A percentile compares a stretch with the other conserved stretches of the same genome.
Conservation (phyloP, 164 flowering plant genomes). For the Stephania cephalantha region DNA sequence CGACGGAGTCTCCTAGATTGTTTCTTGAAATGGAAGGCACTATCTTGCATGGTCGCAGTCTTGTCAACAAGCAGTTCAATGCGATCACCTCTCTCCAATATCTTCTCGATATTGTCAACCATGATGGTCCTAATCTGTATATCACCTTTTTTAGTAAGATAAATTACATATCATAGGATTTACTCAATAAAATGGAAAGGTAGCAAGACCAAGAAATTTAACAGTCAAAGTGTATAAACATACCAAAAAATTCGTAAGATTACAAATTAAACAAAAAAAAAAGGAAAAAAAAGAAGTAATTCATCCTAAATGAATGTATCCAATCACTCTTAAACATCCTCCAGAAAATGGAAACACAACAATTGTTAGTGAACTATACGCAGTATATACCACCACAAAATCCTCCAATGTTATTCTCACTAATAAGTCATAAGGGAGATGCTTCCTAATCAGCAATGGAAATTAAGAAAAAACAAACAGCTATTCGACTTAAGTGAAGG, state of each 20-base stretch:
- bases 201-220: neutral
- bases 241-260: neutral
- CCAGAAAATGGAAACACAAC: neutral
- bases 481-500: neutral
- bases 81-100: constrained; percentile 88
- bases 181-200: neutral
- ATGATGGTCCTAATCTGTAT: constrained; percentile 78
- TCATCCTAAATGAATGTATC: neutral
- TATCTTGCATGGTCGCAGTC: constrained; percentile 95
- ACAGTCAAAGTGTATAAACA: neutral
- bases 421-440: neutral
- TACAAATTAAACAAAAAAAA: neutral
- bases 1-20: constrained; percentile 83
- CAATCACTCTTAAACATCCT: neutral
- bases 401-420: neutral
- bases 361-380: neutral
- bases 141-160: constrained; percentile 4
- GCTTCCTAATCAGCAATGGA: neutral
- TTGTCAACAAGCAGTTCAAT: constrained; percentile 96
- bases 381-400: neutral
- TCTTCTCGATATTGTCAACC: constrained; percentile 97
- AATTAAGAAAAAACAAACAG: too few relatives aligned
- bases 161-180: neutral
- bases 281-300: too few relatives aligned
- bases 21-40: constrained; percentile 87